Evolutionary conservation across 345 rosid genomes (phyloP), one percentile per base, ranked within the genome.

Genomic region (Populus ilicifolia): DNA sequence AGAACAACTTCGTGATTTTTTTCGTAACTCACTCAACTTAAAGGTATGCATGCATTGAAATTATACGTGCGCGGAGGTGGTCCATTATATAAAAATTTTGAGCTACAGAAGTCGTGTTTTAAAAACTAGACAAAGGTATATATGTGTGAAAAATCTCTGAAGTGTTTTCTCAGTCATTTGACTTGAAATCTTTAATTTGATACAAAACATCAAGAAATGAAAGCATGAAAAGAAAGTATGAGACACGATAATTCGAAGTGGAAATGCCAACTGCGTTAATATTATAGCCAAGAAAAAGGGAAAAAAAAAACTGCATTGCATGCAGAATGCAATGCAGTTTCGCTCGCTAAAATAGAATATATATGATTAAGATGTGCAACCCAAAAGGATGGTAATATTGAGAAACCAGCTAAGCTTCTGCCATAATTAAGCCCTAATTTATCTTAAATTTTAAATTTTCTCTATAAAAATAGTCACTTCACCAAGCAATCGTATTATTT

Each of bases 401-500:
- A 39, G 46, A 21, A 36, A 29, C 35, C 25, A 33, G 16, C 5
- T 48, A 35, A 72, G 2, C 21, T 59, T 41, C 11, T 59, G 48
- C 48, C 25, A 39, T n/a, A 8, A 29, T 74, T 43, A 52, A 3
- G 59, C 30, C 5, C 39, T 46, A 29, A 46, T 46, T 46, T 2
- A 66, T 64, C 44, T 63, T 65, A 25, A 2, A 5, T 36, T 56
- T 56, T 23, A 8, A 56, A 56, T n/a, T 56, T n/a, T 8, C 25
- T 21, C 8, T 1, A 30, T 21, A 2, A 44, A 44, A 29, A 66
- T 30, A 30, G 8, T 64, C 71, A 65, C 39, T 56, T 76, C 69
- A 76, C 29, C 73, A 76, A 76, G 54, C 2, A 69, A 39, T 54
- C 59, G 27, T 56, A 29, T 76, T 59, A 25, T 69, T 69, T n/a